phyloP scores from a whole-genome alignment of 768 basidiomycete species.

The Cystobasidium onofrii region DNA sequence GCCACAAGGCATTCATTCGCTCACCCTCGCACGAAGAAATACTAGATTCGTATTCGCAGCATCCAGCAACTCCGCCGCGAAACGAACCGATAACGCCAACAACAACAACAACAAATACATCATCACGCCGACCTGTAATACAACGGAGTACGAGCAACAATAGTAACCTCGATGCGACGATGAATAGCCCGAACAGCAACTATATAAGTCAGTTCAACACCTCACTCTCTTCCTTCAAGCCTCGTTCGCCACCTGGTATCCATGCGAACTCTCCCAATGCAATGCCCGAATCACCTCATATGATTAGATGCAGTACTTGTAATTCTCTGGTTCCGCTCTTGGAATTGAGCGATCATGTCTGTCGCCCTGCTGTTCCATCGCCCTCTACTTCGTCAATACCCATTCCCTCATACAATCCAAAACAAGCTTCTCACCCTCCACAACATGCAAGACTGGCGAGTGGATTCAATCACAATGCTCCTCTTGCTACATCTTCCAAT shows the following conservation, averaged over 20 bases:
- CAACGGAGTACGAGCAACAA: too few relatives aligned
- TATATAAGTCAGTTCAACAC: not conserved
- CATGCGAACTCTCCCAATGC: not conserved
- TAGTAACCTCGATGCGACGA: not conserved
- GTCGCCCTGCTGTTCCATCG: not conserved
- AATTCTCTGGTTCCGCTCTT: not conserved
- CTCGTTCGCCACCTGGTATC: not conserved
- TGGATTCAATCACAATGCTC: not conserved
- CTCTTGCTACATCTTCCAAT: not conserved
- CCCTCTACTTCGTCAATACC: not conserved
- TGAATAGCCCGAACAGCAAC: not conserved
- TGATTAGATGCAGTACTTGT: constrained; percentile 24
- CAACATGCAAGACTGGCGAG: not conserved
- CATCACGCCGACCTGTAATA: not conserved
- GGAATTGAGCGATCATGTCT: constrained; percentile 6
- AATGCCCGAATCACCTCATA: not conserved
- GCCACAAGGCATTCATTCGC: not conserved
- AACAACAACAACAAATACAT: too few relatives aligned
- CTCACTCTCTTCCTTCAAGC: not conserved
- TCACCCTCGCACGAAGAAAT: not conserved
- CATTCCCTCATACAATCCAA: not conserved
- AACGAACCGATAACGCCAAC: not conserved
- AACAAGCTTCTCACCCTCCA: not conserved
- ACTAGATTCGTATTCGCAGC: not conserved
- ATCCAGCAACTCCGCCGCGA: not conserved